Percentiles rank a stretch among this genome's conserved stretches.
These are phyloP conservation scores for Dioscorea dumetorum DNA, from an alignment of 106 monocot genomes.

Conservation along the genomic window DNA sequence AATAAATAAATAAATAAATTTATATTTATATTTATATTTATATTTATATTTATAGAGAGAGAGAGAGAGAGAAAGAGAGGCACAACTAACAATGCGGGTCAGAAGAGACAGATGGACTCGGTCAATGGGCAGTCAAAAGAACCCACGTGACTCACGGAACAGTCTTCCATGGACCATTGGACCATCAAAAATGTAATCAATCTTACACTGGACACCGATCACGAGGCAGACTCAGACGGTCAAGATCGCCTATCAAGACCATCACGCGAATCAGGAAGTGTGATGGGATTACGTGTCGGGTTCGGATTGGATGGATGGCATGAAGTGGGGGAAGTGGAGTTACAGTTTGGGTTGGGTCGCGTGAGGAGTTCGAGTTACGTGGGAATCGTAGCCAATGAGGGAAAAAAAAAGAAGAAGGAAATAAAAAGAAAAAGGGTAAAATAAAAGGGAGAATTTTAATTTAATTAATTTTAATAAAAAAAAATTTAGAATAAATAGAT, in stretches of 20 bases:
- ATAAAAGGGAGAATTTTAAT: background rate
- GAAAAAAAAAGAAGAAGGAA: background rate
- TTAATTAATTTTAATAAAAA: background rate
- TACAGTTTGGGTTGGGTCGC: background rate
- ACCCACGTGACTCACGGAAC: conserved; percentile 34
- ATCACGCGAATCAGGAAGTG: background rate
- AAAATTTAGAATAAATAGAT: background rate
- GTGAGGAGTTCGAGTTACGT: background rate
- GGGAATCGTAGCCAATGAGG: background rate
- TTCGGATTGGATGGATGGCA: background rate
- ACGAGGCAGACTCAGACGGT: conserved; percentile 13
- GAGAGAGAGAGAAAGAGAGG: conserved; percentile 9
- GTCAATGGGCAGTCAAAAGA: conserved; percentile 29
- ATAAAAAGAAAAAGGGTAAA: background rate
- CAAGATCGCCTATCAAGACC: background rate
- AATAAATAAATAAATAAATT: too few species aligned
- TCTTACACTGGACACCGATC: conserved; percentile 14
- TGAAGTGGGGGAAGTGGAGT: background rate
- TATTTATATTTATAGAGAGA: background rate
- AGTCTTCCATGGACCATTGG: conserved; percentile 20
- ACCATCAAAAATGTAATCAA: background rate
- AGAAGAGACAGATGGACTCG: conserved; percentile 7
- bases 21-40: too few species aligned
- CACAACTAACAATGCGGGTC: conserved; percentile 15
- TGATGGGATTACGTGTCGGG: background rate